phyloP scores from a whole-genome alignment of 2,329 filamentous ascomycete species.

The Aspergillus eucalypticola region DNA sequence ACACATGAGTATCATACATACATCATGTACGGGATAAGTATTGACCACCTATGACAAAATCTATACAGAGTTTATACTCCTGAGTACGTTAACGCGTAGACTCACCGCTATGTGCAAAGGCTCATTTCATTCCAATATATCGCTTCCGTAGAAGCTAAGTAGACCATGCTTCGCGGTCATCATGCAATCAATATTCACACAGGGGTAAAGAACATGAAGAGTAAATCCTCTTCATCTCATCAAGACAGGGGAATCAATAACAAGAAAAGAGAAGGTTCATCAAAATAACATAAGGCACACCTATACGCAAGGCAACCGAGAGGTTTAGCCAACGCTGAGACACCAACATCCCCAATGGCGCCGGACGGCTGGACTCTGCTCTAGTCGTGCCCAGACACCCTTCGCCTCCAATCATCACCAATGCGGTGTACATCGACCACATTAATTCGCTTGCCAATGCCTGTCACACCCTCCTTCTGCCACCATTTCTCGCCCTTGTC shows the following conservation, averaged over 20 bases:
- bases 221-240: constrained; percentile 6
- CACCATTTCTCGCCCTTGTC: constrained; percentile 52
- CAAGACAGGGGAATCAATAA: constrained; percentile 14
- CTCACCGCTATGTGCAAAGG: not conserved
- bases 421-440: constrained; percentile 81
- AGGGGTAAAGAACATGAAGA: not conserved
- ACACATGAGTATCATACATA: too few species aligned
- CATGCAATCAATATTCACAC: constrained; percentile 7
- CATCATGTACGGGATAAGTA: too few species aligned
- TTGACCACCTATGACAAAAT: too few species aligned
- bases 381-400: constrained; percentile 68
- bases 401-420: constrained; percentile 81
- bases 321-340: not conserved
- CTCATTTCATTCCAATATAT: not conserved
- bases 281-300: constrained; percentile 9
- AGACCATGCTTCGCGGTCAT: not conserved
- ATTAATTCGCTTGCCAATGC: constrained; percentile 81
- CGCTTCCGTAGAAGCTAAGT: not conserved
- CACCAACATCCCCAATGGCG: too few species aligned
- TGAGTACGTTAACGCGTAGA: too few species aligned
- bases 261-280: constrained; percentile 13
- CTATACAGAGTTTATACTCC: not conserved
- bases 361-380: too few species aligned
- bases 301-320: not conserved
- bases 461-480: constrained; percentile 75